phyloP scores from a whole-genome alignment of 176 grass and related monocot species.

The Echinochloa phyllopogon region DNA sequence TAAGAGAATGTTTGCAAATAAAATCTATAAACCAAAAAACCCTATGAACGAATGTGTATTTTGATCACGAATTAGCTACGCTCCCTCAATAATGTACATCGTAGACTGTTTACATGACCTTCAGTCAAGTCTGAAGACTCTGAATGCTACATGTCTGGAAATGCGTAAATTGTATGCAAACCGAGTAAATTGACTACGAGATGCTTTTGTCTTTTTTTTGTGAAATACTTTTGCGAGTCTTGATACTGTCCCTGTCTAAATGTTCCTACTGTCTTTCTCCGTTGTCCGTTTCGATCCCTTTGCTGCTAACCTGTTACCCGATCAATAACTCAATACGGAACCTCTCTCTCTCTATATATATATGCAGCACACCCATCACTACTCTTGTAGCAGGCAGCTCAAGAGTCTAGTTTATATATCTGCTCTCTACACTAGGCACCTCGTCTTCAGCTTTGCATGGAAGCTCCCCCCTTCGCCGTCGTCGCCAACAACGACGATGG shows the following conservation, averaged over 20 bases:
- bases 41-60: no score
- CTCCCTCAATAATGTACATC: background rate
- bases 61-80: no score
- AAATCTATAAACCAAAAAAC: background rate
- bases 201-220: no score
- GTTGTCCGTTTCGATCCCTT: background rate
- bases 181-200: background rate
- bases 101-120: background rate
- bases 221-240: background rate
- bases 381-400: background rate
- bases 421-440: background rate
- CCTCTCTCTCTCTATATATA: slow-evolving; percentile 28
- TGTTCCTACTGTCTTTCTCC: background rate
- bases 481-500: background rate
- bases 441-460: slow-evolving; percentile 2
- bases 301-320: background rate
- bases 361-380: background rate
- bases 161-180: background rate
- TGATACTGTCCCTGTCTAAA: background rate
- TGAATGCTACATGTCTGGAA: background rate
- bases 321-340: no score
- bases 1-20: no score
- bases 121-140: background rate
- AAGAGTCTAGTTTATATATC: background rate
- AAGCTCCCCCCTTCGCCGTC: background rate